A percentile compares a stretch with the other conserved stretches of the same genome.
phyloP scores from a whole-genome alignment of 1,139 yeast species.

The Schwanniomyces etchellsii region DNA sequence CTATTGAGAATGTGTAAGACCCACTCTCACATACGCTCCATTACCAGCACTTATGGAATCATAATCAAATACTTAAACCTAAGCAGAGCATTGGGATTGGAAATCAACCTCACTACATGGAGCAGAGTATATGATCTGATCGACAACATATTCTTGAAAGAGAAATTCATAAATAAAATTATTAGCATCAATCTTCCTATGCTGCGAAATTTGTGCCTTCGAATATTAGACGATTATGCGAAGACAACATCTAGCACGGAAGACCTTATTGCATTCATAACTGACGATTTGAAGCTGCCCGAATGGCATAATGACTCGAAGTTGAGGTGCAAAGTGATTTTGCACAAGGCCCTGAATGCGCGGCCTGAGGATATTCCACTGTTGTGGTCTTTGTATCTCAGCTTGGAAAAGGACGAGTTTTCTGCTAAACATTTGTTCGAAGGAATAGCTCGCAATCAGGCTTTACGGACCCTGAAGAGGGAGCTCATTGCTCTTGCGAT shows the following conservation, averaged over 20 bases:
- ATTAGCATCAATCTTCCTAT: slow-evolving; percentile 30
- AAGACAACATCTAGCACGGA: slow-evolving; percentile 18
- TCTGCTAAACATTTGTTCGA: slow-evolving; percentile 12
- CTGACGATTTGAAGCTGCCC: slow-evolving; percentile 21
- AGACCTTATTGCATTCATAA: slow-evolving; percentile 30
- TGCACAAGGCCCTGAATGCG: slow-evolving; percentile 13
- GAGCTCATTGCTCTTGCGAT: slow-evolving; percentile 11
- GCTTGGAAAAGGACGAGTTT: slow-evolving; percentile 8
- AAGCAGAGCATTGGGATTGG: slow-evolving; percentile 20
- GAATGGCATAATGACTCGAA: slow-evolving; percentile 28
- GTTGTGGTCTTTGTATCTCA: slow-evolving; percentile 8
- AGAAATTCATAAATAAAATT: slow-evolving; percentile 27
- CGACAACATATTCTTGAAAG: slow-evolving; percentile 32
- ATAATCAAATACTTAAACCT: slow-evolving; percentile 28
- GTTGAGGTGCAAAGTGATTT: slow-evolving; percentile 25
- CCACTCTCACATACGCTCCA: slow-evolving; percentile 31
- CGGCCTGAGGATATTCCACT: slow-evolving; percentile 9
- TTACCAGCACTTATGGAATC: slow-evolving; percentile 26
- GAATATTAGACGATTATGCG: slow-evolving; percentile 33
- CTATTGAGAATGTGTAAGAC: slow-evolving; percentile 26
- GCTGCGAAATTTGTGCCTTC: slow-evolving; percentile 22
- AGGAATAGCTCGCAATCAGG: slow-evolving; percentile 8
- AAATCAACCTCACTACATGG: slow-evolving; percentile 33
- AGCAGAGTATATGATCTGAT: slow-evolving; percentile 35
- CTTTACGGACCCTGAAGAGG: slow-evolving; percentile 5